A percentile compares a stretch with the other conserved stretches of the same genome.
Conservation (phyloP, 768 basidiomycete species). For the Boletus rubroflammeus region DNA sequence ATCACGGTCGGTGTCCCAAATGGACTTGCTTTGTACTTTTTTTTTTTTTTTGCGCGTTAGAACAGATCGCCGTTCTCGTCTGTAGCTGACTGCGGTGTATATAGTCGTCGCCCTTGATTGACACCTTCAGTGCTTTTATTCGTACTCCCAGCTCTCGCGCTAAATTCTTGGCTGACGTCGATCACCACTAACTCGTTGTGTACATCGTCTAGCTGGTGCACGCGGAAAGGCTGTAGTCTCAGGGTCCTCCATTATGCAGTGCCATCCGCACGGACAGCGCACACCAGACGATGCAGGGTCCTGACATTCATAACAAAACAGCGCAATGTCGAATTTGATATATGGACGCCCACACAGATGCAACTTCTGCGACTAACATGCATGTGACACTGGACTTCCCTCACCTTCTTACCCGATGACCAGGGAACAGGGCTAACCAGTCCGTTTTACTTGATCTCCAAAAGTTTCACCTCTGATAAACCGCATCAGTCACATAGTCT, state of each 20-base stretch:
- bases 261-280: conserved; percentile 23
- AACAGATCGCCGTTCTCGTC: neutral
- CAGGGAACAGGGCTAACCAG: conserved; percentile 9
- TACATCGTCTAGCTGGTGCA: conserved; percentile 7
- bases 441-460: conserved; percentile 56
- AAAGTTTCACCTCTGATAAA: conserved; percentile 63
- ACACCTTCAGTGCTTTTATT: conserved; percentile 1
- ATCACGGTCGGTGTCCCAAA: conserved; percentile 4
- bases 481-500: conserved; percentile 11
- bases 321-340: conserved; percentile 28
- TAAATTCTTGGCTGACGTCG: neutral
- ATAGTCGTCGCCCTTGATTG: conserved; percentile 12
- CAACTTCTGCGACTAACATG: conserved; percentile 15
- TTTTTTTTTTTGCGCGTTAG: neutral
- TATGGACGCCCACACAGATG: conserved; percentile 18
- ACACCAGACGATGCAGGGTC: conserved; percentile 23
- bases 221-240: conserved; percentile 12
- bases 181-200: neutral
- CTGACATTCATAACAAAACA: conserved; percentile 13
- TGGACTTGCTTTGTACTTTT: neutral
- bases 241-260: conserved; percentile 23
- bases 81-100: neutral
- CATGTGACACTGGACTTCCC: conserved; percentile 13
- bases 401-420: conserved; percentile 8
- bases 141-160: neutral